Evolutionary conservation across 179 eudicot genomes (phyloP).

Genomic region (Sideroxylon spinosum): DNA sequence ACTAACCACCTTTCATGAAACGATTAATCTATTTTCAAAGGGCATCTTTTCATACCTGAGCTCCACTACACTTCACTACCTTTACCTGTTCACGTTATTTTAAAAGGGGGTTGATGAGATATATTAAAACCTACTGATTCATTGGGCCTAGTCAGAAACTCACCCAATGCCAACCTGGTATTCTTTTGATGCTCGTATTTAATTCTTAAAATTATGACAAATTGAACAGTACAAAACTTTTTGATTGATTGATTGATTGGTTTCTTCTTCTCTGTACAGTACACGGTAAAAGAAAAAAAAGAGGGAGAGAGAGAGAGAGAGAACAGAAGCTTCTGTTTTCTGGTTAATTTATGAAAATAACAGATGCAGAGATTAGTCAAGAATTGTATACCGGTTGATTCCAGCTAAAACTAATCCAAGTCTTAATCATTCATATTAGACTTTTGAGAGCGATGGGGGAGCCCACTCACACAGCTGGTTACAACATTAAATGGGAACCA

Average conservation of each 20-base stretch:
- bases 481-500: constrained; percentile 27
- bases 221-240: not conserved
- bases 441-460: constrained; percentile 22
- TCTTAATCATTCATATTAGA: constrained; percentile 35
- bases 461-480: constrained; percentile 52
- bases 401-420: constrained; percentile 22
- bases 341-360: constrained; percentile 20
- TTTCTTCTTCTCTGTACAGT: no score
- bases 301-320: no score
- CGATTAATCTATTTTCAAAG: constrained; percentile 16
- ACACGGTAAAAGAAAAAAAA: constrained; percentile 13
- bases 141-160: constrained; percentile 46
- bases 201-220: not conserved
- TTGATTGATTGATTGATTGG: not conserved
- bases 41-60: constrained; percentile 43
- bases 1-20: constrained; percentile 29
- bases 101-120: not conserved
- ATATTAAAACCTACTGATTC: constrained; percentile 24
- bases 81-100: constrained; percentile 18
- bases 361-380: constrained; percentile 25
- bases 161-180: constrained; percentile 52
- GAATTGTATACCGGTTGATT: constrained; percentile 28
- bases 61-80: constrained; percentile 44
- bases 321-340: constrained; percentile 44
- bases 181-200: constrained; percentile 24